Conservation (phyloP, 2,329 filamentous ascomycete genomes). For the Xylariales sp. region DNA sequence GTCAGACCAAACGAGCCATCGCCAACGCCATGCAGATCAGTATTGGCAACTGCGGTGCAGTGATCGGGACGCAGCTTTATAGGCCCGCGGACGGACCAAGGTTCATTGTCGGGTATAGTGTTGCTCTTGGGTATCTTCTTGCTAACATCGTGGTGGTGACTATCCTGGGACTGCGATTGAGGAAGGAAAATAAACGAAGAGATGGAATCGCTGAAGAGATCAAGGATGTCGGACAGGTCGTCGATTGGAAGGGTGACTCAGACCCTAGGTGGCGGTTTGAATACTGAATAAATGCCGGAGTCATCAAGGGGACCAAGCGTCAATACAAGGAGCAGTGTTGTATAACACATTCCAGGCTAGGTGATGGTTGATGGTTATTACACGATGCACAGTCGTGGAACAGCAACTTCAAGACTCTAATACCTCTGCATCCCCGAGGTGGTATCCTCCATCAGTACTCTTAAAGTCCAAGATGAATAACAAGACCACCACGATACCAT, state of each 20-base stretch:
- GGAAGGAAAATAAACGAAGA: constrained; percentile 52
- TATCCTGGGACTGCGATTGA: constrained; percentile 49
- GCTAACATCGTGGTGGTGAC: constrained; percentile 52
- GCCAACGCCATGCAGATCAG: constrained; percentile 69
- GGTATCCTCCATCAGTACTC: too few relatives aligned
- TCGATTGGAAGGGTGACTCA: constrained; percentile 56
- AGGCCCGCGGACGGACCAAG: constrained; percentile 54
- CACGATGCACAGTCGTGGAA: too few relatives aligned
- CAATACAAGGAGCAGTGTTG: too few relatives aligned
- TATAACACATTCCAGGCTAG: too few relatives aligned
- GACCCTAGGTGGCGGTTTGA: constrained; percentile 65
- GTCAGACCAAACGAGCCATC: constrained; percentile 64
- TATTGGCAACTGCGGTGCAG: constrained; percentile 64
- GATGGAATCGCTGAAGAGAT: constrained; percentile 37
- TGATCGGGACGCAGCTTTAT: constrained; percentile 67
- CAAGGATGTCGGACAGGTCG: constrained; percentile 43
- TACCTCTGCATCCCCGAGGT: too few relatives aligned
- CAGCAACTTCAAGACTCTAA: too few relatives aligned
- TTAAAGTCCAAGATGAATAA: too few relatives aligned
- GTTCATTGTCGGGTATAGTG: constrained; percentile 61
- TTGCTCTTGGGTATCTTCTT: constrained; percentile 60
- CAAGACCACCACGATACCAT: too few relatives aligned
- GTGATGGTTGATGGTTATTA: too few relatives aligned
- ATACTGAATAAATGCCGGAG: constrained; percentile 32
- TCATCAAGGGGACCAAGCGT: too few relatives aligned